Evolutionary conservation across 2,329 filamentous ascomycete genomes (phyloP).

Genomic region (Fusarium sororula): DNA sequence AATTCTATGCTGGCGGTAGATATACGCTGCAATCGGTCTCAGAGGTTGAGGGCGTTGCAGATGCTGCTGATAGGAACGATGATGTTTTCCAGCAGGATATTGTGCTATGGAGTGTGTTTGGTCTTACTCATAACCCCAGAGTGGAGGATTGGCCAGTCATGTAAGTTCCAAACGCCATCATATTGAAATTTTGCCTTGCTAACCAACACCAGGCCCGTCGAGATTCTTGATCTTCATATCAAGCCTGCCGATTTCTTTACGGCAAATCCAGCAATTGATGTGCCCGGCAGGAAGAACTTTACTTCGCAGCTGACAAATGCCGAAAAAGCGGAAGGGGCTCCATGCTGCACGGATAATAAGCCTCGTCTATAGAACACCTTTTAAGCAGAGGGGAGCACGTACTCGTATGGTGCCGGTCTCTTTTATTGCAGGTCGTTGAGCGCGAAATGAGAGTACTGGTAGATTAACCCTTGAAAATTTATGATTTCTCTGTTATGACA

Average conservation of each 20-base stretch:
- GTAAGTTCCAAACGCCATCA: neutral
- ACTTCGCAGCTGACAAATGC: neutral
- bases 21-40: constrained; percentile 44
- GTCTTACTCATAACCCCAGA: constrained; percentile 6
- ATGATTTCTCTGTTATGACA: fast-evolving
- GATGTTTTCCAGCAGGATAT: constrained; percentile 10
- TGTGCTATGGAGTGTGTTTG: constrained; percentile 8
- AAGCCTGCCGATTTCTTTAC: constrained; percentile 9
- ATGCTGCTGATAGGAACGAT: constrained; percentile 4
- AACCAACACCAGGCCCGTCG: neutral
- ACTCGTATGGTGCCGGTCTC: too few species aligned
- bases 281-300: neutral
- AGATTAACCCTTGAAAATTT: fast-evolving
- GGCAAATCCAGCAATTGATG: neutral
- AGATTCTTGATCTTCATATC: constrained; percentile 11
- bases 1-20: constrained; percentile 55
- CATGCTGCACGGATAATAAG: neutral
- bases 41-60: constrained; percentile 13
- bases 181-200: neutral
- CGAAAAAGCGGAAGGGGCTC: fast-evolving
- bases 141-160: constrained; percentile 13
- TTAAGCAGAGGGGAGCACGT: fast-evolving
- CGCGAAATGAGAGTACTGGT: neutral
- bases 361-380: neutral
- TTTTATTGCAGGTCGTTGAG: too few species aligned